A percentile compares a stretch with the other conserved stretches of the same genome.
Conservation (phyloP, 805 yeast species). For the Lipomyces starkeyi region DNA sequence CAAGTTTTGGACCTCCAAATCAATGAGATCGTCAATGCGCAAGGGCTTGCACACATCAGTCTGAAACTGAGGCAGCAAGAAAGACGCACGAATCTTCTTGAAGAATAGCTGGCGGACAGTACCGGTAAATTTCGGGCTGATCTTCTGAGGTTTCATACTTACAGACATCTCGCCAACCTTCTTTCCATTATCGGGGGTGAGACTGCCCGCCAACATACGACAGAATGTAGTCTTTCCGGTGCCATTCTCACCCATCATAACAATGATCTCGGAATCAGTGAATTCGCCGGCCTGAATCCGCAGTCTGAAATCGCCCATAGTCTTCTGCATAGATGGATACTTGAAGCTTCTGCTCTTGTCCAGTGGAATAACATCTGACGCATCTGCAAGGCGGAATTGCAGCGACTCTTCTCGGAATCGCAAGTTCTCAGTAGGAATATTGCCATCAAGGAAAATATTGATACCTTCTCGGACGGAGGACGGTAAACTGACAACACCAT, state of each 20-base stretch:
- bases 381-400: slow-evolving; percentile 91
- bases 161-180: slow-evolving; percentile 88
- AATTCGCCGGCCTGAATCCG: slow-evolving; percentile 85
- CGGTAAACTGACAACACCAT: slow-evolving; percentile 98
- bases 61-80: slow-evolving; percentile 96
- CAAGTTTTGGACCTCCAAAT: slow-evolving; percentile 95
- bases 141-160: slow-evolving; percentile 98
- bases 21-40: slow-evolving; percentile 90
- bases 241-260: slow-evolving; percentile 99
- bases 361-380: slow-evolving; percentile 72
- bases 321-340: slow-evolving; percentile 84
- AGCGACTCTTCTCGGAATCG: slow-evolving; percentile 95
- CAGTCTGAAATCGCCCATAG: slow-evolving; percentile 95
- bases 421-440: slow-evolving; percentile 94
- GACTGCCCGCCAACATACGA: slow-evolving; percentile 90
- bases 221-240: slow-evolving; percentile 99
- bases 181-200: slow-evolving; percentile 80
- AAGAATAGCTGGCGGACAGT: slow-evolving; percentile 97
- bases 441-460: slow-evolving; percentile 97
- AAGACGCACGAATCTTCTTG: slow-evolving; percentile 93
- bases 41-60: slow-evolving; percentile 97
- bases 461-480: slow-evolving; percentile 98
- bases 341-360: slow-evolving; percentile 80
- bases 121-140: slow-evolving; percentile 98
- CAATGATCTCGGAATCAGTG: slow-evolving; percentile 94